Evolutionary conservation across 2,329 filamentous ascomycete species (phyloP).

Genomic region (Aspergillaceae sp.): DNA sequence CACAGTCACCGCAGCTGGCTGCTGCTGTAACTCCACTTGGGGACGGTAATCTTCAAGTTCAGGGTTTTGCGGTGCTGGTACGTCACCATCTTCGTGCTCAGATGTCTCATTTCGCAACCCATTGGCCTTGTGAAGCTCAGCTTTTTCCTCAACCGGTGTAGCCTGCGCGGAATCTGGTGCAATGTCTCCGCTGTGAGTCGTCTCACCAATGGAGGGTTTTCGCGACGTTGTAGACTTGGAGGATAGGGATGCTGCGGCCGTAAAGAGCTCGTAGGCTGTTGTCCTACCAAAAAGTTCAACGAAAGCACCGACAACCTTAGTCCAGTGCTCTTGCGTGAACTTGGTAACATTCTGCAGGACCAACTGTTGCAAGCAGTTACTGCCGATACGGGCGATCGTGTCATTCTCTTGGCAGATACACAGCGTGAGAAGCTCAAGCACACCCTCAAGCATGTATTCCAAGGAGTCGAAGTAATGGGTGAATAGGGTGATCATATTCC

Average conservation of each 20-base stretch:
- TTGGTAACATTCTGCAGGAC: slow-evolving; percentile 95
- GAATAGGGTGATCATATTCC: slow-evolving; percentile 97
- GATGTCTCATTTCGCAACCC: slow-evolving; percentile 19
- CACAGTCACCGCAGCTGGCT: slow-evolving; percentile 84
- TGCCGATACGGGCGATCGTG: slow-evolving; percentile 93
- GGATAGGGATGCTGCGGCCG: slow-evolving; percentile 55
- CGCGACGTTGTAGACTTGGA: slow-evolving; percentile 14
- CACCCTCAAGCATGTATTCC: slow-evolving; percentile 97
- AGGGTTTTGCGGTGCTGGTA: slow-evolving; percentile 29
- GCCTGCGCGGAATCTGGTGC: slow-evolving; percentile 15
- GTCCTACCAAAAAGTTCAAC: slow-evolving; percentile 92
- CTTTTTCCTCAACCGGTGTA: slow-evolving; percentile 13
- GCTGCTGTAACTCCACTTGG: slow-evolving; percentile 63
- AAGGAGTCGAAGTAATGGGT: slow-evolving; percentile 96
- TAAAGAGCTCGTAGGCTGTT: slow-evolving; percentile 91
- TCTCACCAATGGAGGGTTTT: slow-evolving; percentile 24
- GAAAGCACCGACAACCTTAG: slow-evolving; percentile 88
- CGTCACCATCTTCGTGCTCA: slow-evolving; percentile 26
- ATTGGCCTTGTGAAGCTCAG: slow-evolving; percentile 20
- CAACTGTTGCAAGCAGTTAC: slow-evolving; percentile 93
- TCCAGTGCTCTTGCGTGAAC: slow-evolving; percentile 80
- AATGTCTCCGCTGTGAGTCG: neutral
- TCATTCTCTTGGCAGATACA: slow-evolving; percentile 99
- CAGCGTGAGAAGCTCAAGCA: slow-evolving; percentile 83
- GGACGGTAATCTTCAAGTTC: slow-evolving; percentile 82